These are phyloP conservation scores for Lagerstroemia speciosa DNA, from an alignment of 345 rosid genomes.

Conservation along the genomic window DNA sequence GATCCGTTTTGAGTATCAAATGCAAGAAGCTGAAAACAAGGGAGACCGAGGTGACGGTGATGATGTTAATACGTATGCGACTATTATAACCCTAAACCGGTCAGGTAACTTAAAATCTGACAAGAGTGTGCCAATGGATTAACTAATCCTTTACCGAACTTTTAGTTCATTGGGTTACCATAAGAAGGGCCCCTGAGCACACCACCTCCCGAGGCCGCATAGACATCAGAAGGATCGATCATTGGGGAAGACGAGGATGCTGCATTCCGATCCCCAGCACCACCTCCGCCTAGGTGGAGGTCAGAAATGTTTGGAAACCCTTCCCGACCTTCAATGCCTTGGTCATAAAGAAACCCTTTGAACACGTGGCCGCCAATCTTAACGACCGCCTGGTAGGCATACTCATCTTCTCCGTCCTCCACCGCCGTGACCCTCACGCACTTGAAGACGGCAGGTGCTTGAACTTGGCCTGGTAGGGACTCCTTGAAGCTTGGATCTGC, in stretches of 20 bases:
- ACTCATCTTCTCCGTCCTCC: conserved; percentile 87
- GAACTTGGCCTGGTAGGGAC: conserved; percentile 66
- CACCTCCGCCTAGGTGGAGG: conserved; percentile 63
- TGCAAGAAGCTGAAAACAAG: neutral
- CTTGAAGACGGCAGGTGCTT: conserved; percentile 85
- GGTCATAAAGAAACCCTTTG: conserved; percentile 85
- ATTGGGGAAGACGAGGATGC: conserved; percentile 48
- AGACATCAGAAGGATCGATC: conserved; percentile 56
- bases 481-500: conserved; percentile 55
- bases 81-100: neutral
- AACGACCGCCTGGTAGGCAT: conserved; percentile 83
- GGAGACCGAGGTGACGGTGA: neutral
- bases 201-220: conserved; percentile 50
- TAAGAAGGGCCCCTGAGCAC: conserved; percentile 54
- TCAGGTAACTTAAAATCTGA: neutral
- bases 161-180: conserved; percentile 56
- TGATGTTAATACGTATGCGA: neutral
- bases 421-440: conserved; percentile 90
- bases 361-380: conserved; percentile 88
- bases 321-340: conserved; percentile 65
- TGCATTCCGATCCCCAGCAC: conserved; percentile 32
- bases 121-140: neutral
- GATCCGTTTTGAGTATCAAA: neutral
- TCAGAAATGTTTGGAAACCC: conserved; percentile 75
- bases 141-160: neutral